Percentiles rank a stretch among this genome's conserved stretches.
phyloP scores from a whole-genome alignment of 768 basidiomycete species.

The Rhodosporidiobolus odoratus region DNA sequence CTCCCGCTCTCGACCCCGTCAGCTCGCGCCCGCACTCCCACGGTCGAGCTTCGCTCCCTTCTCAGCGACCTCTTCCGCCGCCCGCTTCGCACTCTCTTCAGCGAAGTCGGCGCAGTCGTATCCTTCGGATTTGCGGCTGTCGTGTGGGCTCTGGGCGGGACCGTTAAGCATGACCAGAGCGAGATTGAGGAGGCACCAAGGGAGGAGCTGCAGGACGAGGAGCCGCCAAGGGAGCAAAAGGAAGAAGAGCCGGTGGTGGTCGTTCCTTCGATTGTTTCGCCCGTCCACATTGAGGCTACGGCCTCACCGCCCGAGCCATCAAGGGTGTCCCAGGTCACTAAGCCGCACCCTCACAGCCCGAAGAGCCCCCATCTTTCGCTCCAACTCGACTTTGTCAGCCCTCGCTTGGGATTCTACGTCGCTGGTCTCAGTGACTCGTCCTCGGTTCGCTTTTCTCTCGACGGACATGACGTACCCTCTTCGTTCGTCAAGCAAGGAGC shows the following conservation, averaged over 20 bases:
- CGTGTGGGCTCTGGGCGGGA: slow-evolving; percentile 9
- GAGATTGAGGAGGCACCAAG: background rate
- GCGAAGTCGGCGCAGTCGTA: slow-evolving; percentile 15
- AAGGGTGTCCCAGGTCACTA: background rate
- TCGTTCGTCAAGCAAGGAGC: background rate
- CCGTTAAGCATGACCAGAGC: background rate
- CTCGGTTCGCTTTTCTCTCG: background rate
- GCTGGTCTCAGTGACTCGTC: background rate
- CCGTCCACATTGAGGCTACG: background rate
- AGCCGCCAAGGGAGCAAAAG: background rate
- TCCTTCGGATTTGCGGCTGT: slow-evolving; percentile 6
- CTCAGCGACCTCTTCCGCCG: background rate
- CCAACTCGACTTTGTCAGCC: background rate
- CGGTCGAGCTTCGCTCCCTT: slow-evolving; percentile 1
- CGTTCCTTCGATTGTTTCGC: too few relatives aligned
- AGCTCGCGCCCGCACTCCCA: background rate
- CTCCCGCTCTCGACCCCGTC: background rate
- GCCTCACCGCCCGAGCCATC: background rate
- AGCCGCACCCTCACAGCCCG: background rate
- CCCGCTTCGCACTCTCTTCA: slow-evolving; percentile 12
- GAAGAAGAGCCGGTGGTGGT: background rate
- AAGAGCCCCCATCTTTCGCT: background rate
- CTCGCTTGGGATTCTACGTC: background rate
- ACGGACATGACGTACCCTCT: background rate
- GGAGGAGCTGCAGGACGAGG: background rate